Evolutionary conservation across 163 green algal species (phyloP).

Genomic region (Trebouxiophyceae sp.): DNA sequence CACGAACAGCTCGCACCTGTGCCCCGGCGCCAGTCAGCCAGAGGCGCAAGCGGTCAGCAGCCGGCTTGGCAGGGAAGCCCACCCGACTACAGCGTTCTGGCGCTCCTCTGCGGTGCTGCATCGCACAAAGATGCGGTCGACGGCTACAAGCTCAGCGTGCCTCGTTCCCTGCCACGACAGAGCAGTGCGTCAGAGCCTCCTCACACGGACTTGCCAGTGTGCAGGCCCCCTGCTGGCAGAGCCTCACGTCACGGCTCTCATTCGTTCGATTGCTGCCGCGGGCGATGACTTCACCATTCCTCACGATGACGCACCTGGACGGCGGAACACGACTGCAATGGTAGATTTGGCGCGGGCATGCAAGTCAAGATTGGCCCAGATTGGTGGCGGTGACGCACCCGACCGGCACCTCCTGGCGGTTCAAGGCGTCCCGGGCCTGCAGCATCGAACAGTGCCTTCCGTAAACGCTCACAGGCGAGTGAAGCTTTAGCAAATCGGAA

Average conservation of each 20-base stretch:
- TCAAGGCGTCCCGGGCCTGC: too few species aligned
- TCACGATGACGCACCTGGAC: conserved; percentile 63
- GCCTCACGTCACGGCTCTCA: conserved; percentile 66
- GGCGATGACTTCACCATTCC: conserved; percentile 48
- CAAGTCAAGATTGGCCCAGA: too few species aligned
- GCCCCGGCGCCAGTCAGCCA: neutral
- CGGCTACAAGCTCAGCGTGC: too few species aligned
- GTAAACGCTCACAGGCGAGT: too few species aligned
- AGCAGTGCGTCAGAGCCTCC: conserved; percentile 2
- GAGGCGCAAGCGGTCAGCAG: neutral
- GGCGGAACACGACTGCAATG: conserved; percentile 53
- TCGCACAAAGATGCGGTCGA: neutral
- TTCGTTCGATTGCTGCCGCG: conserved; percentile 80
- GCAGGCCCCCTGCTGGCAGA: too few species aligned
- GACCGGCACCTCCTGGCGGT: too few species aligned
- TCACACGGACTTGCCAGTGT: neutral
- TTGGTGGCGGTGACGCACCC: too few species aligned
- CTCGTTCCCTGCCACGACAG: too few species aligned
- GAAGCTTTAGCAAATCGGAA: too few species aligned
- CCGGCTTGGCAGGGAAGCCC: conserved; percentile 2
- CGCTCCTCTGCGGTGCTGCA: neutral
- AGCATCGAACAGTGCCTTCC: too few species aligned
- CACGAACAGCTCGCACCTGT: conserved; percentile 74
- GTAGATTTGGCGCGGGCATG: conserved; percentile 96
- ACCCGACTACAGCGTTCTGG: neutral